Evolutionary conservation across 202 grass and related monocot genomes (phyloP).

Genomic region (Schoenoplectus tabernaemontani): DNA sequence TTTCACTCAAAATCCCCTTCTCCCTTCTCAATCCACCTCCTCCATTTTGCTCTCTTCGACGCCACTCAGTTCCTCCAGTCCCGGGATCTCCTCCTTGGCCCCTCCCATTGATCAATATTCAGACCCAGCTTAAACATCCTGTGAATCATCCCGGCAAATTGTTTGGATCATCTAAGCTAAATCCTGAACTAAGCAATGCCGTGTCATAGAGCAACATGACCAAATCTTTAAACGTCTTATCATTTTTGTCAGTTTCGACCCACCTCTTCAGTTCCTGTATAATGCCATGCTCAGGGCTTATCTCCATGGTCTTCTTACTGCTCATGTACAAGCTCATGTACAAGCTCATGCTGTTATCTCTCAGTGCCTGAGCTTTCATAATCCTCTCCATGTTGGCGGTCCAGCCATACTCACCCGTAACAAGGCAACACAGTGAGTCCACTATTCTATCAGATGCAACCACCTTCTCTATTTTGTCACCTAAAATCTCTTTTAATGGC

Average conservation of each 20-base stretch:
- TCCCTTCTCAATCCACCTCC: slow-evolving; percentile 35
- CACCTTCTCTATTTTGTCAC: slow-evolving; percentile 46
- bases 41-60: slow-evolving; percentile 51
- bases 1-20: not conserved
- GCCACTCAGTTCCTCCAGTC: slow-evolving; percentile 23
- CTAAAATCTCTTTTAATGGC: slow-evolving; percentile 44
- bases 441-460: slow-evolving; percentile 45
- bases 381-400: slow-evolving; percentile 53
- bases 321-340: slow-evolving; percentile 78
- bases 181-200: slow-evolving; percentile 43
- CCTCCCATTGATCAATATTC: slow-evolving; percentile 37
- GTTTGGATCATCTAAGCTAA: slow-evolving; percentile 57
- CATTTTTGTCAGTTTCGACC: slow-evolving; percentile 27
- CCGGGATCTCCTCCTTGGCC: slow-evolving; percentile 29
- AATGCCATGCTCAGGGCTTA: slow-evolving; percentile 54
- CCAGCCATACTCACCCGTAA: slow-evolving; percentile 53
- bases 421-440: slow-evolving; percentile 44
- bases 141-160: slow-evolving; percentile 45
- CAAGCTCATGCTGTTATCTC: slow-evolving; percentile 39
- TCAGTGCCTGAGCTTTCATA: slow-evolving; percentile 47
- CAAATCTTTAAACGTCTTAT: slow-evolving; percentile 48
- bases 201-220: slow-evolving; percentile 46
- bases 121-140: slow-evolving; percentile 52
- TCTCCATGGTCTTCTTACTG: slow-evolving; percentile 65
- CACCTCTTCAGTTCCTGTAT: slow-evolving; percentile 43